phyloP scores from a whole-genome alignment of 208 protist genomes.

The Crithidia expoeki region DNA sequence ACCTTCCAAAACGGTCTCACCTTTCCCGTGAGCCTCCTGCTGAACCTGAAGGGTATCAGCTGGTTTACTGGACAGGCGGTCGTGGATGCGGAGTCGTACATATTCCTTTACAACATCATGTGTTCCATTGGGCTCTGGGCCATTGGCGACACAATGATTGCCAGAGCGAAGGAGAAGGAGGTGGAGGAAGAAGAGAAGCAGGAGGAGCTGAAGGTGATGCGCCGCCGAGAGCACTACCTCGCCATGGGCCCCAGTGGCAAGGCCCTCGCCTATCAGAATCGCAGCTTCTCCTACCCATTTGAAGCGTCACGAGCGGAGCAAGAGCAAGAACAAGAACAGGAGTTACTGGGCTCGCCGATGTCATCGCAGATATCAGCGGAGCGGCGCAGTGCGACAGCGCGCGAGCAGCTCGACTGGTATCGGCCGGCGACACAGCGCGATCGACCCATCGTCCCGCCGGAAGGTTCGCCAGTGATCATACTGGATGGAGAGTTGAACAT shows the following conservation, averaged over 20 bases:
- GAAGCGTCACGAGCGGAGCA: conserved; percentile 16
- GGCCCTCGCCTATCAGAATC: conserved; percentile 16
- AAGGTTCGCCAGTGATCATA: conserved; percentile 10
- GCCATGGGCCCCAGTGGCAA: conserved; percentile 2
- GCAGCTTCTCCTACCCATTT: conserved; percentile 34
- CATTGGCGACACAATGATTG: conserved; percentile 51
- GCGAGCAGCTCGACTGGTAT: conserved; percentile 52
- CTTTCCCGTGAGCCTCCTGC: conserved; percentile 55
- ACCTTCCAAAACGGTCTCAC: conserved; percentile 80
- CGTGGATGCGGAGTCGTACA: conserved; percentile 50
- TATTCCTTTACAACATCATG: conserved; percentile 79
- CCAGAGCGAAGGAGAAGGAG: conserved; percentile 27
- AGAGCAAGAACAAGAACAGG: background rate
- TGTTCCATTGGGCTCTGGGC: conserved; percentile 67
- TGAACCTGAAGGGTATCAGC: conserved; percentile 68
- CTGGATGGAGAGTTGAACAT: conserved; percentile 19
- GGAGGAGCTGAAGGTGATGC: background rate
- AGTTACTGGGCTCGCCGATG: background rate
- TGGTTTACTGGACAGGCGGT: conserved; percentile 44
- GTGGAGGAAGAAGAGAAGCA: conserved; percentile 21
- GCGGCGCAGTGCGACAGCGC: conserved; percentile 31
- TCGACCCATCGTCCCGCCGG: conserved; percentile 25
- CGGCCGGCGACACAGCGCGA: conserved; percentile 29
- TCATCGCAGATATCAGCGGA: conserved; percentile 11
- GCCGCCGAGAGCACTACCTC: conserved; percentile 5